Conservation (phyloP, 495 filamentous ascomycete species). For the Podospora comata region DNA sequence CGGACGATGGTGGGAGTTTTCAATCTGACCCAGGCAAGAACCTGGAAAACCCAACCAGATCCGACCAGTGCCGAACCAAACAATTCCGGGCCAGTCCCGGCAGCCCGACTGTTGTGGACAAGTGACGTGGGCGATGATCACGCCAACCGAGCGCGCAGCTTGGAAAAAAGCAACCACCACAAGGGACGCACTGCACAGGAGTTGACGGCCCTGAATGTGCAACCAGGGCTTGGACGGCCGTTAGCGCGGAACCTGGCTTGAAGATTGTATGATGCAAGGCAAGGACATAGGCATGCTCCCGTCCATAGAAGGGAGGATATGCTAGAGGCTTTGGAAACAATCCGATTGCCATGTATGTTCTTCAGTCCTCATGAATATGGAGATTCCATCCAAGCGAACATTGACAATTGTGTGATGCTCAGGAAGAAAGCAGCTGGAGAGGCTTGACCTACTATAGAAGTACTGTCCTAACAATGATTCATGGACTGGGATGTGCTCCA, state of each 20-base stretch:
- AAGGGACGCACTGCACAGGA: neutral
- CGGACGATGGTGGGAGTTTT: conserved; percentile 1
- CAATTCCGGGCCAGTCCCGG: neutral
- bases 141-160: conserved; percentile 20
- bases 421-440: no score
- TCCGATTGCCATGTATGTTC: no score
- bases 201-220: neutral
- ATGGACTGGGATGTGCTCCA: neutral
- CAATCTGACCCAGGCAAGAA: conserved; percentile 8
- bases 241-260: neutral
- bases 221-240: neutral
- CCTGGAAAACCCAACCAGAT: conserved; percentile 6
- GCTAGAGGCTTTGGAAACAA: no score
- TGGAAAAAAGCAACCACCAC: conserved; percentile 17
- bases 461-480: neutral
- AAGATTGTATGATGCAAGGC: neutral
- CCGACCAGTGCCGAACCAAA: conserved; percentile 1
- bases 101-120: conserved; percentile 8
- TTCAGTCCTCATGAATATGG: no score
- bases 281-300: neutral
- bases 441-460: neutral
- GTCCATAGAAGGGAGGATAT: no score
- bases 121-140: conserved; percentile 23
- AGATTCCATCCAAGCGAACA: no score
- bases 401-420: no score